These are phyloP conservation scores for Thymus mandschuricus DNA, from an alignment of 257 asterid species.

Conservation along the genomic window DNA sequence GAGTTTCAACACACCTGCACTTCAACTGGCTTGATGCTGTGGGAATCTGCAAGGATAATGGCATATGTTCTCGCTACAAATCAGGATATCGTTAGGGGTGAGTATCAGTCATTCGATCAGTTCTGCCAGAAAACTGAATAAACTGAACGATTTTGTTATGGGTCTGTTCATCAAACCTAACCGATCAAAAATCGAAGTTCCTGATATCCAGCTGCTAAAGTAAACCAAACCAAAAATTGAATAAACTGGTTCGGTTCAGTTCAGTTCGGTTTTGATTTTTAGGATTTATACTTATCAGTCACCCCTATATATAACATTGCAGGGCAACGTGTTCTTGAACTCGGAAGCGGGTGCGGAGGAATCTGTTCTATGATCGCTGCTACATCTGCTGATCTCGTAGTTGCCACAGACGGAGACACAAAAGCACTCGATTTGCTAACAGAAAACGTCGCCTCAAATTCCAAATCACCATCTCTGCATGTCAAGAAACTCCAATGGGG, in stretches of 20 bases:
- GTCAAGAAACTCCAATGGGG: slow-evolving; percentile 79
- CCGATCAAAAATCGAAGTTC: not conserved
- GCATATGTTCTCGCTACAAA: slow-evolving; percentile 76
- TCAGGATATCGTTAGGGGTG: slow-evolving; percentile 43
- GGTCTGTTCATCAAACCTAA: not conserved
- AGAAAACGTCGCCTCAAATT: slow-evolving; percentile 63
- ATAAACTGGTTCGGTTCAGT: not conserved
- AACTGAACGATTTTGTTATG: not conserved
- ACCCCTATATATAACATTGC: slow-evolving; percentile 42
- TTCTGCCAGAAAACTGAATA: not conserved
- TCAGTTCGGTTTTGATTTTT: not conserved
- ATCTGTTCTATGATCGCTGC: slow-evolving; percentile 90
- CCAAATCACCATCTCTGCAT: slow-evolving; percentile 41
- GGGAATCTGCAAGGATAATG: slow-evolving; percentile 96
- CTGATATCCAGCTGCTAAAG: too few relatives aligned
- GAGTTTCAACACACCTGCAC: slow-evolving; percentile 93
- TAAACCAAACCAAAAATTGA: too few relatives aligned
- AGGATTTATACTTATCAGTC: not conserved
- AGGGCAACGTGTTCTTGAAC: slow-evolving; percentile 75
- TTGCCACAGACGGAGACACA: slow-evolving; percentile 92
- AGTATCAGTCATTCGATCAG: not conserved
- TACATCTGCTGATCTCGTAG: slow-evolving; percentile 64
- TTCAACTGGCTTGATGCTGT: slow-evolving; percentile 94
- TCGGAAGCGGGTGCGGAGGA: slow-evolving; percentile 87
- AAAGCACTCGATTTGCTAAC: slow-evolving; percentile 64